A percentile compares a stretch with the other conserved stretches of the same genome.
These are phyloP conservation scores for Westerdykella ornata DNA, from an alignment of 2,329 filamentous ascomycete species.

Conservation along the genomic window DNA sequence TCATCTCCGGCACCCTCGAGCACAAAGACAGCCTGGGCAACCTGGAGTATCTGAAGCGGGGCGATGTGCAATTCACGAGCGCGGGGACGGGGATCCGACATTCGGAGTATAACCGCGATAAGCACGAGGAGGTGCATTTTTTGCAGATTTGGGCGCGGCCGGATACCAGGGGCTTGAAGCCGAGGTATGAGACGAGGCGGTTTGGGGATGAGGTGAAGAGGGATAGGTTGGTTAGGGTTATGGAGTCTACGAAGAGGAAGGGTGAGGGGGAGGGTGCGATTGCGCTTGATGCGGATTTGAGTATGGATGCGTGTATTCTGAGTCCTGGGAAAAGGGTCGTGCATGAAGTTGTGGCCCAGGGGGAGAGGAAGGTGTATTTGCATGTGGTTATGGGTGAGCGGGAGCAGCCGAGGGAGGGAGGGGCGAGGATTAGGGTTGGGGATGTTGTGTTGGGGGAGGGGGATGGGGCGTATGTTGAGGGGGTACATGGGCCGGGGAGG, in stretches of 20 bases:
- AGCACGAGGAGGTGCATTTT: conserved; percentile 67
- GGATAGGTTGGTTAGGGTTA: conserved; percentile 63
- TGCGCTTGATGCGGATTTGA: conserved; percentile 75
- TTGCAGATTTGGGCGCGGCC: conserved; percentile 84
- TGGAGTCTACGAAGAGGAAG: conserved; percentile 61
- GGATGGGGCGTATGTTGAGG: conserved; percentile 70
- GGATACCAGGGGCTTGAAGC: conserved; percentile 64
- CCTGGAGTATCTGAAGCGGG: conserved; percentile 62
- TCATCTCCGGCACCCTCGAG: conserved; percentile 77
- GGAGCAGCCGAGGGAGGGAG: conserved; percentile 57
- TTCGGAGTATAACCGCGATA: conserved; percentile 73
- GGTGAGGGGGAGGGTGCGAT: conserved; percentile 66
- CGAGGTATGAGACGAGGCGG: conserved; percentile 67
- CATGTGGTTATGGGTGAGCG: conserved; percentile 65
- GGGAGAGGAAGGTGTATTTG: conserved; percentile 65
- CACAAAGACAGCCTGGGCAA: conserved; percentile 80
- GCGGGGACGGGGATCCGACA: conserved; percentile 77
- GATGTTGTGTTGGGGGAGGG: conserved; percentile 65
- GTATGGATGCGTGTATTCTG: conserved; percentile 74
- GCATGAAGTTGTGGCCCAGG: conserved; percentile 63
- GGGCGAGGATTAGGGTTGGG: conserved; percentile 63
- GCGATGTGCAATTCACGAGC: conserved; percentile 84
- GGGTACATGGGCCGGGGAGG: conserved; percentile 38
- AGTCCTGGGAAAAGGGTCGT: conserved; percentile 58
- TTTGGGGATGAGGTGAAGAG: conserved; percentile 69